Conservation (phyloP, 495 filamentous ascomycete species). For the Penicillium alfredii region DNA sequence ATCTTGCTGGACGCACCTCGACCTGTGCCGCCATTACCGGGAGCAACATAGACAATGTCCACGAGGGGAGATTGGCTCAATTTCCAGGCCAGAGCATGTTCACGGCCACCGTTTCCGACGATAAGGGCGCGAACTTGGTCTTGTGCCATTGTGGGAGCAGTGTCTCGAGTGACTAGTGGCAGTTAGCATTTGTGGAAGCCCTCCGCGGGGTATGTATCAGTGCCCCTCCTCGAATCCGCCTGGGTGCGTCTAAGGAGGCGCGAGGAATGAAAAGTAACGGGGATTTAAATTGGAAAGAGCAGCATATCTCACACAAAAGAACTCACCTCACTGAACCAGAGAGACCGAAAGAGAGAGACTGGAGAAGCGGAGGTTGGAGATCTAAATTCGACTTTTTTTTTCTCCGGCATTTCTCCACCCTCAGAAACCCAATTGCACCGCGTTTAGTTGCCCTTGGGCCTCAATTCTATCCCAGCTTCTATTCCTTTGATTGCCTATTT, state of each 20-base stretch:
- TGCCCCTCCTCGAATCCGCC: slow-evolving; percentile 26
- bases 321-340: slow-evolving; percentile 33
- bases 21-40: slow-evolving; percentile 89
- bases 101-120: slow-evolving; percentile 87
- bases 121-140: slow-evolving; percentile 63
- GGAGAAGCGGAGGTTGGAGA: too few species aligned
- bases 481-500: too few species aligned
- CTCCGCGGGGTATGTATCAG: slow-evolving; percentile 21
- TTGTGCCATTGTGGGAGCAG: slow-evolving; percentile 34
- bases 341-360: too few species aligned
- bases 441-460: too few species aligned
- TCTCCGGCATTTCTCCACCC: too few species aligned
- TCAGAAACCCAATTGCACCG: too few species aligned
- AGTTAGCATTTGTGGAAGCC: slow-evolving; percentile 18
- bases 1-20: slow-evolving; percentile 56
- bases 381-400: slow-evolving; percentile 26
- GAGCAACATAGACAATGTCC: slow-evolving; percentile 43
- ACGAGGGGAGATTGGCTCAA: slow-evolving; percentile 68
- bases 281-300: background rate
- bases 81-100: slow-evolving; percentile 95
- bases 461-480: too few species aligned
- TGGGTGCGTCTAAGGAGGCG: too few species aligned
- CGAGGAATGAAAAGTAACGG: background rate
- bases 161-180: slow-evolving; percentile 28
- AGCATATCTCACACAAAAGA: background rate